phyloP scores from a whole-genome alignment of 2,329 filamentous ascomycete species.

The Fonsecaea pugnacius region DNA sequence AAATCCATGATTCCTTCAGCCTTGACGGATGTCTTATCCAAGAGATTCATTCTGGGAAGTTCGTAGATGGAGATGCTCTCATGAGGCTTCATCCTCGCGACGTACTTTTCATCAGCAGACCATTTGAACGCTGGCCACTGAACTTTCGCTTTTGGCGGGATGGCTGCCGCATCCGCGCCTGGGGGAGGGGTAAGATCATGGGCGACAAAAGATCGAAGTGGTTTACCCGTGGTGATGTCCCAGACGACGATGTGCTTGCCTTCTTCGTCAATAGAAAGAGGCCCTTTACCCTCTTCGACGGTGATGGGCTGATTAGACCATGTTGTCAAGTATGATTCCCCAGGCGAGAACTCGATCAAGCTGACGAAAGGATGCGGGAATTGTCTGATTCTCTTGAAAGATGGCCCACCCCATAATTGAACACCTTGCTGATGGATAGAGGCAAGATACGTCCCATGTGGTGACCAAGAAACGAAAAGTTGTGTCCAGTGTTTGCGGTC shows the following conservation, averaged over 20 bases:
- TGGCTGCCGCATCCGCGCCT: conserved; percentile 64
- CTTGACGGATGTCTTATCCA: conserved; percentile 92
- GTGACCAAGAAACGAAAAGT: conserved; percentile 97
- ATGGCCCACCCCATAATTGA: conserved; percentile 90
- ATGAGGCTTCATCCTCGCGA: conserved; percentile 85
- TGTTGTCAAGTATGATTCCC: conserved; percentile 90
- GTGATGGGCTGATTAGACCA: conserved; percentile 95
- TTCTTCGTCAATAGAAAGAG: conserved; percentile 86
- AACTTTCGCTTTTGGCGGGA: conserved; percentile 82
- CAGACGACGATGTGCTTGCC: conserved; percentile 99
- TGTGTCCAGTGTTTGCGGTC: conserved; percentile 97
- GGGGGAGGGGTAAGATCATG: conserved; percentile 69
- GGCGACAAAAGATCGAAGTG: conserved; percentile 90
- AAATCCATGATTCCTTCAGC: conserved; percentile 97
- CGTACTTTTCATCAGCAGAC: conserved; percentile 97
- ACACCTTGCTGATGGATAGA: conserved; percentile 96
- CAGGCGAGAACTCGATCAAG: conserved; percentile 91
- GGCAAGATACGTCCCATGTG: conserved; percentile 88
- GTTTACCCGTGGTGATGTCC: conserved; percentile 88
- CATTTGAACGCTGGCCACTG: conserved; percentile 99
- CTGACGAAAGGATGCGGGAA: conserved; percentile 96
- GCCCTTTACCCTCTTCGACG: conserved; percentile 85
- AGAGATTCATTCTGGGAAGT: conserved; percentile 81
- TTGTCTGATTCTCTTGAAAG: conserved; percentile 87
- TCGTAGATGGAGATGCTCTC: conserved; percentile 92